Evolutionary conservation across 352 stramenopile genomes (phyloP), one percentile per base, ranked within the genome.

Genomic region (Globisporangium mamillatum): DNA sequence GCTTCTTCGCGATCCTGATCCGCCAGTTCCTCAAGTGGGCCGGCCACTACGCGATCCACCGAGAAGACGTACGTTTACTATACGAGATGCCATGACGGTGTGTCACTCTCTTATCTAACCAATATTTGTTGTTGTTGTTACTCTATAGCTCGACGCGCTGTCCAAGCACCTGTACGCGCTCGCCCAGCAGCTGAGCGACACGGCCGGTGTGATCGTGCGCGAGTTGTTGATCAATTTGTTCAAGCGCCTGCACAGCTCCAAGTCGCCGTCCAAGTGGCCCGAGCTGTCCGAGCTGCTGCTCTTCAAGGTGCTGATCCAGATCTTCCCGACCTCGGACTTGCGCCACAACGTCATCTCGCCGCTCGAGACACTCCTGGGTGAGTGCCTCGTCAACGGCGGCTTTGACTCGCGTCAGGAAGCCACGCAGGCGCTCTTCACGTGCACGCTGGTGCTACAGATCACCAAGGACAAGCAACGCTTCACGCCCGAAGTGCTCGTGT

Each of bases 271-370:
- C 38, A 82, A 85, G 55, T 98, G 92, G 92, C 91, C 94, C 20
- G 86, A 86, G 24, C 84, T 95, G 7, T 82, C 91, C 24, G 91
- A 96, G 54, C 71, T 99, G 48, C 76, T 99, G 57, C 76, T 98
- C 32, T 90, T 98, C 64, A 89, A 91, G 64, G 82, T 87, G 9
- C 63, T 98, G 8, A 82, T 80, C 1, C 82, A 96, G 52, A 85
- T 99, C 46, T 99, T 98, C 76, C 94, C 94, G 22, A 90, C 91
- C 2, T 98, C 95, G 6, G 97, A 99, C 80, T 81, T 95, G 73
- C 84, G 91, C n/a, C 95, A 99, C 76, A 92, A 96, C 59, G 88
- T 99, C 29, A 75, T 98, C 24, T 98, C 92, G 52, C 95, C 95
- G 0, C 81, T 95, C 53, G 84, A 98, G 71, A 90, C 98, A 38